Evolutionary conservation across 495 filamentous ascomycete species (phyloP).

Genomic region (Tetracladium marchalianum): DNA sequence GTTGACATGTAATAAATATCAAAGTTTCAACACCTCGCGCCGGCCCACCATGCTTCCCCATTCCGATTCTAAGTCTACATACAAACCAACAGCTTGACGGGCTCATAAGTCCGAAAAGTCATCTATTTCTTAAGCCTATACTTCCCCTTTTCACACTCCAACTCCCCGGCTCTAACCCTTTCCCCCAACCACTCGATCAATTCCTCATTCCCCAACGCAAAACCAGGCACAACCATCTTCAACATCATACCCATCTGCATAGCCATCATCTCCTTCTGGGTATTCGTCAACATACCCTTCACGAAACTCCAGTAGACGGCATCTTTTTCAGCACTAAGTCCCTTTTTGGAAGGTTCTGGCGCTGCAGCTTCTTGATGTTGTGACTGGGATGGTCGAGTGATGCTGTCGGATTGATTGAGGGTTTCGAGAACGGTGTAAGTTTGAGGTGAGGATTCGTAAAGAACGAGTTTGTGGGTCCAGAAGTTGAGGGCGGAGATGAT

Average conservation of each 20-base stretch:
- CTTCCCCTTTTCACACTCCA: slow-evolving; percentile 67
- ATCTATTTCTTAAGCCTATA: slow-evolving; percentile 50
- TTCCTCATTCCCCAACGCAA: slow-evolving; percentile 66
- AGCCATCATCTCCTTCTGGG: slow-evolving; percentile 62
- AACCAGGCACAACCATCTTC: slow-evolving; percentile 80
- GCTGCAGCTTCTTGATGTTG: slow-evolving; percentile 19
- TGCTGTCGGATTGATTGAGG: slow-evolving; percentile 38
- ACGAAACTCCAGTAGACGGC: slow-evolving; percentile 85
- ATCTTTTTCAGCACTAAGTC: slow-evolving; percentile 61
- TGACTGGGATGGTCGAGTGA: slow-evolving; percentile 33
- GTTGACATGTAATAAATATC: too few species aligned
- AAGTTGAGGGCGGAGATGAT: slow-evolving; percentile 71
- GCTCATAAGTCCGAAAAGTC: not conserved
- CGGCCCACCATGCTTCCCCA: not conserved
- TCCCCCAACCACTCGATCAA: slow-evolving; percentile 65
- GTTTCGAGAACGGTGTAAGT: slow-evolving; percentile 56
- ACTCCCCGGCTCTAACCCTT: slow-evolving; percentile 59
- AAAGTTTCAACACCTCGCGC: too few species aligned
- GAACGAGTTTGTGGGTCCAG: slow-evolving; percentile 74
- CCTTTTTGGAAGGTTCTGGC: slow-evolving; percentile 25
- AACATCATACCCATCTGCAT: slow-evolving; percentile 86
- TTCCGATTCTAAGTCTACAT: not conserved
- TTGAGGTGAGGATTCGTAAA: slow-evolving; percentile 45
- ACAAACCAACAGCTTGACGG: not conserved
- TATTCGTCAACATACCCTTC: slow-evolving; percentile 88